Evolutionary conservation across 31 red algal species (phyloP), one percentile per base, ranked within the genome.

Genomic region (Bonnemaisonia californica): DNA sequence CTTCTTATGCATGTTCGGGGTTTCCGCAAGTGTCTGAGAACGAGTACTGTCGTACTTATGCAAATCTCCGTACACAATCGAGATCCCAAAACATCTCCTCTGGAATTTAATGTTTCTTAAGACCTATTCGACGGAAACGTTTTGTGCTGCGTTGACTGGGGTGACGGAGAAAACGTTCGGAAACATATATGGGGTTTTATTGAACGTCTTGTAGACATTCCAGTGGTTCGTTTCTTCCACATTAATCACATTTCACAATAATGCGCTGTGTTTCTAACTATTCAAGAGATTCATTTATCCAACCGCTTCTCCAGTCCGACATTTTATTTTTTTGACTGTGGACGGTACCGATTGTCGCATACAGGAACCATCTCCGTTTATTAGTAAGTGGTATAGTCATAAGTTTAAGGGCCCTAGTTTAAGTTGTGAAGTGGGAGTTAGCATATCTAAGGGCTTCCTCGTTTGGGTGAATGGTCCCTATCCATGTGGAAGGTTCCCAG

Each of bases 401-500:
- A 51, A 51, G 16, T 51, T 51, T 16, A 51, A 16, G 45, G n/a
- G 45, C 7, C 45, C 1, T 4, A 32, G 63, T 68, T 36, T 68
- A 4, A 23, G 18, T 33, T 68, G 36, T 0, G 0, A 68, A 33
- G 4, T 68, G 0, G 63, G 1, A 0, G 12, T 68, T 4, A 68
- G 35, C 0, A 68, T 68, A 11, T 68, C 63, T 1, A 68, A 32
- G n/a, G 0, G 0, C 1, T 35, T 34, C 31, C 0, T 68, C 35
- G 31, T 0, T 11, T 68, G 63, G 27, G 0, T 1, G 0, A 68
- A 51, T 35, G 31, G 1, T 16, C 63, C 1, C 5, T 68, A 36
- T 68, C 63, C 63, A 8, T 68, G 63, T 0, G 63, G 63, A 18
- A 33, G 27, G 19, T 68, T 34, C 36, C 63, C 63, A 68, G 18